Conservation (phyloP, 768 basidiomycete genomes). For the Amanita inopinata region DNA sequence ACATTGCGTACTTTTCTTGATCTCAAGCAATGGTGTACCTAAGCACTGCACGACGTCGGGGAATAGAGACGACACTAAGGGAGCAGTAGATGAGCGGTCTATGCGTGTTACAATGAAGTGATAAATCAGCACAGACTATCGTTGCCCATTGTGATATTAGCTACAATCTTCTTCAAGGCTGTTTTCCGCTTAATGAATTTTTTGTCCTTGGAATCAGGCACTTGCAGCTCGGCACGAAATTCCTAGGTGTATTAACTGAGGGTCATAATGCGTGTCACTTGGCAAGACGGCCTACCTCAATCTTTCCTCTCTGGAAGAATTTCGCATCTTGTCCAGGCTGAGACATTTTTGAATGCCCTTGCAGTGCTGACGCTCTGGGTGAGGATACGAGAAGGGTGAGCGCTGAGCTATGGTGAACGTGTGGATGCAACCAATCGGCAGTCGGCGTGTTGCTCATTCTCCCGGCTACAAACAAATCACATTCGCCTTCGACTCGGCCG, state of each 20-base stretch:
- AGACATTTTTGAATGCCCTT: constrained; percentile 24
- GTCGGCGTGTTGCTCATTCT: no score
- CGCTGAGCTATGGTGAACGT: no score
- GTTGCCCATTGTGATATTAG: constrained; percentile 99
- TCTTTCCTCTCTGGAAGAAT: constrained; percentile 87
- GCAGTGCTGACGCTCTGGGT: no score
- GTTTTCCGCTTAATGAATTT: constrained; percentile 90
- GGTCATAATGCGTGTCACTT: not conserved
- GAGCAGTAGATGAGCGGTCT: not conserved
- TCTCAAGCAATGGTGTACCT: constrained; percentile 90
- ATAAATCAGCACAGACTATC: constrained; percentile 65
- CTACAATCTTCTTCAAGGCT: constrained; percentile 93
- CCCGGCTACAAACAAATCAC: constrained; percentile 4
- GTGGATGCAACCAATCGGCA: no score
- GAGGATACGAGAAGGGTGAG: no score
- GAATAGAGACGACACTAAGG: constrained; percentile 84
- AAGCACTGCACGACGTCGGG: constrained; percentile 94
- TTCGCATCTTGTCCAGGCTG: constrained; percentile 81
- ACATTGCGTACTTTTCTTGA: constrained; percentile 83
- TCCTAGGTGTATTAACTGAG: constrained; percentile 36
- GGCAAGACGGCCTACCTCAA: constrained; percentile 45
- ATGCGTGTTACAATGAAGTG: constrained; percentile 9
- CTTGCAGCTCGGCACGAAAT: constrained; percentile 85
- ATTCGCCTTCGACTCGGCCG: not conserved
- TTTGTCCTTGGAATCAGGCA: constrained; percentile 93